Evolutionary conservation across 352 stramenopile species (phyloP).

Genomic region (Phytophthora kernoviae): DNA sequence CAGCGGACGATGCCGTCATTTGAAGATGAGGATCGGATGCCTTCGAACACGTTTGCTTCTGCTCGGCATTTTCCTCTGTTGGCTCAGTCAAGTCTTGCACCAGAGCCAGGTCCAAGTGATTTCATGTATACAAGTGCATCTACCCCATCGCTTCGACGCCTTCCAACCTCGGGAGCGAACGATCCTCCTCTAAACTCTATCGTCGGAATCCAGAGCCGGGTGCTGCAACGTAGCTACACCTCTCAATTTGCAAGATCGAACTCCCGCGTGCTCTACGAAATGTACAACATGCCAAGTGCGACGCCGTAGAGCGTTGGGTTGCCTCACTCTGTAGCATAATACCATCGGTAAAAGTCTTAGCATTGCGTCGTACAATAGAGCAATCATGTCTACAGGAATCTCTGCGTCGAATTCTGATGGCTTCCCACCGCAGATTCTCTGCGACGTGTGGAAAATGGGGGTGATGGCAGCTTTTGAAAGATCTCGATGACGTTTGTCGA

Average conservation of each 20-base stretch:
- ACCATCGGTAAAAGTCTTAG: too few species aligned
- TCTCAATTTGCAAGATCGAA: conserved; percentile 16
- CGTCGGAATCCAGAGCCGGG: conserved; percentile 5
- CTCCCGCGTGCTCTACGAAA: conserved; percentile 17
- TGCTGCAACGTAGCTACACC: conserved; percentile 2
- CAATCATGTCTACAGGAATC: too few species aligned
- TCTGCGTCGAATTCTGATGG: too few species aligned
- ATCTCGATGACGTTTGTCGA: too few species aligned
- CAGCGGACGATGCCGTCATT: conserved; percentile 20
- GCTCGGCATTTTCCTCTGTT: conserved; percentile 20
- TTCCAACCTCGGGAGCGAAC: conserved; percentile 7
- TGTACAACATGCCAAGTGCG: conserved; percentile 18
- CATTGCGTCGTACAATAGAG: too few species aligned
- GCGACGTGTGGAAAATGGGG: not conserved
- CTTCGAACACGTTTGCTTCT: not conserved
- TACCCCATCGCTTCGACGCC: conserved; percentile 10
- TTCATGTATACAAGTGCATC: conserved; percentile 15
- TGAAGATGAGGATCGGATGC: conserved; percentile 15
- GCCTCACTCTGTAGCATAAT: too few species aligned
- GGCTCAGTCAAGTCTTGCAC: conserved; percentile 18
- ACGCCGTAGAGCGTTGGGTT: too few species aligned
- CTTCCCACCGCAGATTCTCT: conserved; percentile 2
- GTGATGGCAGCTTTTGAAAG: too few species aligned
- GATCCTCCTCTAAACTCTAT: too few species aligned
- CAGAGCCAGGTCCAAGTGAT: conserved; percentile 22